These are phyloP conservation scores for Phytopythium aichiense DNA, from an alignment of 352 stramenopile genomes.

Conservation along the genomic window DNA sequence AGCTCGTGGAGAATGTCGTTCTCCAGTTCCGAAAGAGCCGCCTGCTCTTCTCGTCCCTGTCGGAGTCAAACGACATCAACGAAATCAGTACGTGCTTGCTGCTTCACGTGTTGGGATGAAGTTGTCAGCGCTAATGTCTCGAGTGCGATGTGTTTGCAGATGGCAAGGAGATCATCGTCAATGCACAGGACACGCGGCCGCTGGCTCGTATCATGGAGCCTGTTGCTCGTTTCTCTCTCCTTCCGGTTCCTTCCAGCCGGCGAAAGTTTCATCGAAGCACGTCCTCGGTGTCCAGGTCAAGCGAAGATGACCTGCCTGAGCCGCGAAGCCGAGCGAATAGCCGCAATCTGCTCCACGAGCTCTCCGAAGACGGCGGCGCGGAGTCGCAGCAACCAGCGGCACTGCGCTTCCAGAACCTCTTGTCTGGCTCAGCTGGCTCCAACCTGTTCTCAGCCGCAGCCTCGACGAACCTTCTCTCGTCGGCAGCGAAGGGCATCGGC, in stretches of 20 bases:
- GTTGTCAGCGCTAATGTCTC: conserved; percentile 9
- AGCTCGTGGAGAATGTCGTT: conserved; percentile 84
- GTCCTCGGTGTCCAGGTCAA: conserved; percentile 26
- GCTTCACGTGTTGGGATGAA: not conserved
- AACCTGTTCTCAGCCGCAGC: conserved; percentile 64
- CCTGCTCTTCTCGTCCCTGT: conserved; percentile 82
- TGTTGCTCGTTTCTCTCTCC: conserved; percentile 73
- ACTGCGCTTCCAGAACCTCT: conserved; percentile 58
- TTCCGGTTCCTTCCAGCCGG: conserved; percentile 59
- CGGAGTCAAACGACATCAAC: conserved; percentile 78
- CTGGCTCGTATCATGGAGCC: conserved; percentile 70
- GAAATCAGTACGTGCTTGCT: conserved; percentile 64
- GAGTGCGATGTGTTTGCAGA: conserved; percentile 29
- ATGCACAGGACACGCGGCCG: conserved; percentile 59
- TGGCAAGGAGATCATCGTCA: conserved; percentile 68
- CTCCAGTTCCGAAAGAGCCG: conserved; percentile 83
- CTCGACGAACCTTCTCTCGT: conserved; percentile 56
- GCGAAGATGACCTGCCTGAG: conserved; percentile 21
- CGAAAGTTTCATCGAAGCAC: conserved; percentile 48
- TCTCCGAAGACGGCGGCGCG: conserved; percentile 19
- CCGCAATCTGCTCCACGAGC: conserved; percentile 39
- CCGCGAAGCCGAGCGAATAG: conserved; percentile 25
- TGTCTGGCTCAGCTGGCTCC: conserved; percentile 59
- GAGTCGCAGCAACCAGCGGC: conserved; percentile 36
- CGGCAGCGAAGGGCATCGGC: conserved; percentile 78